Evolutionary conservation across 129 eudicot species (phyloP).

Genomic region (Daucus carota): DNA sequence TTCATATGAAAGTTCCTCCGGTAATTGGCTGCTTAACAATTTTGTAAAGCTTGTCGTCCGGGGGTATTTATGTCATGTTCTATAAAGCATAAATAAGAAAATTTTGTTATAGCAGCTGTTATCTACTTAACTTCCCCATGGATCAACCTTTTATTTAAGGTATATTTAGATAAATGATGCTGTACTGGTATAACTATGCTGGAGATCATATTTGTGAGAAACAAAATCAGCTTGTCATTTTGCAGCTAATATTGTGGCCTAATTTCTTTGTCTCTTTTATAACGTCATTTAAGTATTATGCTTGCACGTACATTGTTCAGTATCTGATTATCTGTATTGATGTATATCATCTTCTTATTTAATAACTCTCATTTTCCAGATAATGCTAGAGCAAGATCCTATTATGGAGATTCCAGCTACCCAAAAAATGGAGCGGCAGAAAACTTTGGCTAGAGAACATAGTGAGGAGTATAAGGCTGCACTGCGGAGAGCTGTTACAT

Average conservation of each 20-base stretch:
- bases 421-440: constrained; percentile 84
- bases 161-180: background rate
- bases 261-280: background rate
- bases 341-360: background rate
- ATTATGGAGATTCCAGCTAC: constrained; percentile 55
- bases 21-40: background rate
- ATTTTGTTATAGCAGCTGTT: background rate
- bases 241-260: background rate
- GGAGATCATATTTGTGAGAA: background rate
- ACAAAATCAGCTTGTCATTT: background rate
- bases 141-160: background rate
- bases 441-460: constrained; percentile 69
- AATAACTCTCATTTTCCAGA: constrained; percentile 23
- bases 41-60: background rate
- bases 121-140: background rate
- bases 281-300: background rate
- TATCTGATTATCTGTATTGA: background rate
- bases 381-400: constrained; percentile 73
- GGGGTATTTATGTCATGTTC: background rate
- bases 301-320: too few species aligned
- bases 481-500: constrained; percentile 60
- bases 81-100: background rate
- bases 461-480: constrained; percentile 73
- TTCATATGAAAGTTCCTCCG: background rate
- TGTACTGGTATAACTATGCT: background rate